phyloP scores from a whole-genome alignment of 495 filamentous ascomycete genomes.

The Poronia punctata region DNA sequence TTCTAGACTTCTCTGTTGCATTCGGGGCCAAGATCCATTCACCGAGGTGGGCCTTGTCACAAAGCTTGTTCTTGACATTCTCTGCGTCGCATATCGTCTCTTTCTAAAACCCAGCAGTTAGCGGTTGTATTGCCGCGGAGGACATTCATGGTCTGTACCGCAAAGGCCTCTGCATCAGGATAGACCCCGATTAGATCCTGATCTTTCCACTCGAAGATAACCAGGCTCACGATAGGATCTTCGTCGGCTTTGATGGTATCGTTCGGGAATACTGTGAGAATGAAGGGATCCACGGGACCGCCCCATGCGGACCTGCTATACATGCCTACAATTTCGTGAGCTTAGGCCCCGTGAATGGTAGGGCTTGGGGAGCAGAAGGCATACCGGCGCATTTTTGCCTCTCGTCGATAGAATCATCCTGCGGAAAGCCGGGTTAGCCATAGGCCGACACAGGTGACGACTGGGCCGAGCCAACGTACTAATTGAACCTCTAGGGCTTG shows the following conservation, averaged over 20 bases:
- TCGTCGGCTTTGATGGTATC: constrained; percentile 45
- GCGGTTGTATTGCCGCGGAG: not conserved
- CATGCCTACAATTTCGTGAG: constrained; percentile 57
- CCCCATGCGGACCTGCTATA: constrained; percentile 89
- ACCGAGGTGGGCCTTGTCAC: constrained; percentile 68
- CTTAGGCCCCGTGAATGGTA: not conserved
- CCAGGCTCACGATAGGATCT: constrained; percentile 73
- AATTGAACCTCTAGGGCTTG: constrained; percentile 59
- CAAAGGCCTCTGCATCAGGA: constrained; percentile 18
- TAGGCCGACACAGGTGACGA: not conserved
- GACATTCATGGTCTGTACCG: constrained; percentile 15
- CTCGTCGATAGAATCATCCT: constrained; percentile 71
- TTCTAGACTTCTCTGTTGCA: constrained; percentile 59
- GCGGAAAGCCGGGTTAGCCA: constrained; percentile 5
- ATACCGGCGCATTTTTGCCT: constrained; percentile 72
- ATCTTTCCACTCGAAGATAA: constrained; percentile 94
- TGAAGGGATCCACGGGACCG: constrained; percentile 80
- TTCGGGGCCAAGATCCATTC: constrained; percentile 75
- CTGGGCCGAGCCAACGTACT: constrained; percentile 11
- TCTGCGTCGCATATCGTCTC: constrained; percentile 69
- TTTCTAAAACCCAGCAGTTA: constrained; percentile 36
- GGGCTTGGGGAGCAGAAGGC: constrained; percentile 5
- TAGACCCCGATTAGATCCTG: constrained; percentile 65
- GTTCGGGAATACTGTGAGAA: constrained; percentile 73
- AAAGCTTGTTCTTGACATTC: constrained; percentile 58